Base-by-base conservation (phyloP, 345 rosid genomes). In the Populus davidiana region DNA sequence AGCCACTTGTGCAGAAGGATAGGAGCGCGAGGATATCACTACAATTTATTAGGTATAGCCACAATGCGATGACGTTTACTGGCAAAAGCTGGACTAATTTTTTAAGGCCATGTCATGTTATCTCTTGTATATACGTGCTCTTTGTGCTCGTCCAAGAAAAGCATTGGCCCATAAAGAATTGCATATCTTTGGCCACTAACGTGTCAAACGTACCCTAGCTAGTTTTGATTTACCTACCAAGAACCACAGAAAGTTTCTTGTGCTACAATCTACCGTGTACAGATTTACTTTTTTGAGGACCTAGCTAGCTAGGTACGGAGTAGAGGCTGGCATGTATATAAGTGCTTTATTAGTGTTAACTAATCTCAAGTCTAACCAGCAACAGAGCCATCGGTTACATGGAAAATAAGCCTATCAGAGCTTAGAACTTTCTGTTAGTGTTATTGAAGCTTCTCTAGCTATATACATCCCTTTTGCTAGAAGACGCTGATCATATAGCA, bases 261-360 rank as follows among this genome's bases (percentile, higher is more conserved):
- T 27, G 3, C 39, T 6, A 23, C 23, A 68, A 35, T 73, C 76
- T 16, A 23, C 66, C 66, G 0, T 61, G 17, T 61, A 12, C 10
- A n/a, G 3, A 4, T 61, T 61, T 23, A n/a, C 4, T 8, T 14
- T 31, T 54, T 49, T 16, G 17, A 16, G 17, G 54, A 49, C 54
- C 54, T 49, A 16, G 6, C 20, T 16, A 49, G 6, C 54, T 16
- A 49, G 50, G 18, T 47, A 3, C 16, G 50, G 50, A 47, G 20
- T 17, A 33, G 75, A 72, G 11, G 35, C n/a, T 36, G 75, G 18
- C 25, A 29, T 74, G 20, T 73, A 38, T 62, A 64, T 63, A 64
- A 27, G 20, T 21, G 62, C 39, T 29, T 16, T 29, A 23, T 49
- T 14, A 1, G 41, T 33, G n/a, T 16, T 69, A 31, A 44, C n/a